Evolutionary conservation across 2,329 filamentous ascomycete species (phyloP).

Genomic region (Paecilomyces dactylethromorphus): DNA sequence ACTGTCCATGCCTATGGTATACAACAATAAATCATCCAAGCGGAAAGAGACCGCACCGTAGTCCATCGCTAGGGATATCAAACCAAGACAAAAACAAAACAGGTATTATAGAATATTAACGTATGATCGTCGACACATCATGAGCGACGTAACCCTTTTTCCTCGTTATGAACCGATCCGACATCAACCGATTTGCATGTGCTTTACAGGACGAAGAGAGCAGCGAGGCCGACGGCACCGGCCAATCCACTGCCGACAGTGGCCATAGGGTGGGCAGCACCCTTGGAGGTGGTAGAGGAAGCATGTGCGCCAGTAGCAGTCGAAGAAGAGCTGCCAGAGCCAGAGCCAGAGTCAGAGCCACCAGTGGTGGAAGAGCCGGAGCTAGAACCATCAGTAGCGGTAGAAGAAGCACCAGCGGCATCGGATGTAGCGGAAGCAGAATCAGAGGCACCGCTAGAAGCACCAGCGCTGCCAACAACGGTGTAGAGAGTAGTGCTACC

Average conservation of each 20-base stretch:
- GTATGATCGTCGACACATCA: neutral
- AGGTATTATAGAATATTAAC: neutral
- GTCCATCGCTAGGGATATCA: neutral
- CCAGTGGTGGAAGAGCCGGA: neutral
- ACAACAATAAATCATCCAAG: neutral
- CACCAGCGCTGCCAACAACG: constrained; percentile 8
- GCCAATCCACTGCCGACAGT: constrained; percentile 25
- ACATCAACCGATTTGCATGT: neutral
- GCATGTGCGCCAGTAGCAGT: constrained; percentile 6
- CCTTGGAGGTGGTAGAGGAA: constrained; percentile 8
- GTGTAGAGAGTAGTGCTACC: constrained; percentile 9
- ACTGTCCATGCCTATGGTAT: neutral
- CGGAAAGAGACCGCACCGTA: neutral
- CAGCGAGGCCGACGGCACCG: constrained; percentile 37
- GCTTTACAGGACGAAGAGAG: constrained; percentile 34
- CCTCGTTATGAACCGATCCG: neutral
- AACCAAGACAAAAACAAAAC: neutral
- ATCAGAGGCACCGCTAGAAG: constrained; percentile 7
- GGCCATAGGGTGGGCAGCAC: constrained; percentile 23
- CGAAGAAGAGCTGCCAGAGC: constrained; percentile 7
- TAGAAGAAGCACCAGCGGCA: constrained; percentile 7
- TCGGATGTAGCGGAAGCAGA: constrained; percentile 12
- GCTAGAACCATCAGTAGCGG: constrained; percentile 5
- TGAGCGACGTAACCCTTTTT: neutral
- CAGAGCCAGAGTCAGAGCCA: constrained; percentile 4